Base-by-base conservation (phyloP, 2,329 filamentous ascomycete genomes). In the Penicillium hordei region DNA sequence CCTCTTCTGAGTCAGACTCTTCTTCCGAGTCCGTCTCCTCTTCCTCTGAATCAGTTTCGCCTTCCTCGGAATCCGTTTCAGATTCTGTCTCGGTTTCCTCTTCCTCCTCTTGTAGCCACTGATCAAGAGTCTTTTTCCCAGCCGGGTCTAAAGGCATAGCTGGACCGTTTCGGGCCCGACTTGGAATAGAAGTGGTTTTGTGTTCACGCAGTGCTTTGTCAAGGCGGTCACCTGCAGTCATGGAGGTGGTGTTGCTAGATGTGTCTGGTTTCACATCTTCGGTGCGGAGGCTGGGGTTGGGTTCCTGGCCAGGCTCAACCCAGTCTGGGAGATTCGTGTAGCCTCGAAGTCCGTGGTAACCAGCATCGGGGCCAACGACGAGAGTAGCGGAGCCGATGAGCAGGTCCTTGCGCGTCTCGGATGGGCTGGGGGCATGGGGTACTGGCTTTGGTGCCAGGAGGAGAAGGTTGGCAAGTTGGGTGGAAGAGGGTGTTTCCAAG, bases 391-490 rank as follows among this genome's bases (percentile, higher is more conserved):
- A 94, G 12, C 94, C 94, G 0, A 99, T 81, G 1, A 88, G 81
- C 57, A 93, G 89, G 0, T 86, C 88, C 62, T 88, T 90, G 34
- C 93, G 85, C 3, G 85, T 87, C 71, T 96, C 93, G 0, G 91
- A 96, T 0, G 94, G 94, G 58, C 90, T 96, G 0, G 92, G 92
- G 0, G 90, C 89, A 60, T 96, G 91, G 0, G 94, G 94, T 0
- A 94, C 91, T 0, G 94, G 93, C 72, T 99, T 99, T 0, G 94
- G 93, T 0, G 94, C 94, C 1, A 97, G 83, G 0, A 99, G 86
- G 72, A 97, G 89, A 15, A 99, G 81, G 0, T 89, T 92, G 3
- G 94, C 94, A 17, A 99, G 84, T 72, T 97, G 91, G 0, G 86
- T 89, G 8, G 84, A 86, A 2, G 82, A 80, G 1, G 93, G 91